Base-by-base conservation (phyloP, 805 yeast genomes). In the Metschnikowia continentalis region DNA sequence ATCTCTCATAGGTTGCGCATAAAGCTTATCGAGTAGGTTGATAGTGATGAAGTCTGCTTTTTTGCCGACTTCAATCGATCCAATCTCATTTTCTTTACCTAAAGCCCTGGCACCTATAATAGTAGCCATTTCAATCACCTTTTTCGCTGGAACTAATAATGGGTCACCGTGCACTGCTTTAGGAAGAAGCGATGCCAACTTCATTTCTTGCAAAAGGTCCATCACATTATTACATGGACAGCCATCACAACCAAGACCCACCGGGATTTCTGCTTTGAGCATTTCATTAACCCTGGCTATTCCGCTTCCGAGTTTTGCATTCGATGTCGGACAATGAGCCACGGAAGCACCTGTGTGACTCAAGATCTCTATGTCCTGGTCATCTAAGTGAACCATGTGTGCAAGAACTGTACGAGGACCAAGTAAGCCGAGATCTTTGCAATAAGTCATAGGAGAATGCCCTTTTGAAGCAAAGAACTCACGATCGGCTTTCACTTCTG, bases 161-260 rank as follows among this genome's bases (percentile, higher is more conserved):
- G 61, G 60, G 33, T 56, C 61, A 13, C 62, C 57, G 33, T 59
- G 60, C 2, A 59, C 50, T 2, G 63, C 63, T 41, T 58, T 59
- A 6, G 61, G 61, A 35, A 58, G 47, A 35, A 59, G 51, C 8
- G 61, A 48, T 3, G 61, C 62, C 17, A 58, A 32, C 35, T 58
- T 59, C 61, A 59, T 59, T 42, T 58, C 62, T 44, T 56, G 62
- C 35, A 58, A 47, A 37, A 58, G 54, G 33, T 59, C 60, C 61
- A 58, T 59, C 23, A 53, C 59, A 42, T 56, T 59, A 47, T 59
- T 58, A 26, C 61, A 59, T 1, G 60, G 62, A 38, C 59, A 57
- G 0, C 62, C 60, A 33, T 59, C 62, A 37, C 62, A 59, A 3
- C 62, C 62, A 32, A 59, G 49, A 5, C 61, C 62, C 2, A 58